Evolutionary conservation across 2,329 filamentous ascomycete species (phyloP), one percentile per base, ranked within the genome.

Genomic region (Arachnomyces sp.): DNA sequence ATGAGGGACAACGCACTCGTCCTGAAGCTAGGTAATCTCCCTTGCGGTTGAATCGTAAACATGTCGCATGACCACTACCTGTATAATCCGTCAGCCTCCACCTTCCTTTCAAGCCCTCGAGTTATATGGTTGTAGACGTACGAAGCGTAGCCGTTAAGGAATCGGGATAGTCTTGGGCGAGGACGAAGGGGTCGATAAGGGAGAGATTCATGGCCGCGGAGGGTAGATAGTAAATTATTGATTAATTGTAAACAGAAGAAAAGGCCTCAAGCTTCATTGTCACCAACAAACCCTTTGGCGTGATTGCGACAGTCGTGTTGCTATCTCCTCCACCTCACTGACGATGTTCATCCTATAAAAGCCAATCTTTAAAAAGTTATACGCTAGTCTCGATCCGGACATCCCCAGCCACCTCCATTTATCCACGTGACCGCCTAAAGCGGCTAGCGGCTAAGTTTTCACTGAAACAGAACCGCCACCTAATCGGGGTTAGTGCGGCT

Each of bases 1-100:
- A 17, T 36, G 36, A 31, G 29, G 40, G 40, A 31, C 33, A 50
- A 56, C 63, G 45, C 61, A 88, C 85, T 58, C 92, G 82, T 48
- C 92, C 92, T 20, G 89, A 94, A 33, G 92, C 92, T 48, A 98
- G 80, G 54, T 92, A 89, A 65, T 98, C 90, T 63, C 92, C 92
- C 58, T 82, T 85, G 58, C 88, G 85, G 58, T 90, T 95, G 74
- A 98, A 98, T 49, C 90, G 86, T 43, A 81, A 68, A 54, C 75
- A 79, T 28, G 77, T 78, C 36, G 77, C 74, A 62, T 80, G 77
- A 36, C 79, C 77, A 55, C 72, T 77, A 53, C 70, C 73, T 77
- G 42, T 18, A 38, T 50, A 76, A 78, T 43, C 77, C 74, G 64
- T 82, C 77, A 17, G 77, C 76, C 15, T 14, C n/a, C 12, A 5